Evolutionary conservation across 116 monocot species (phyloP).

Genomic region (Papilionanthe hybrid): DNA sequence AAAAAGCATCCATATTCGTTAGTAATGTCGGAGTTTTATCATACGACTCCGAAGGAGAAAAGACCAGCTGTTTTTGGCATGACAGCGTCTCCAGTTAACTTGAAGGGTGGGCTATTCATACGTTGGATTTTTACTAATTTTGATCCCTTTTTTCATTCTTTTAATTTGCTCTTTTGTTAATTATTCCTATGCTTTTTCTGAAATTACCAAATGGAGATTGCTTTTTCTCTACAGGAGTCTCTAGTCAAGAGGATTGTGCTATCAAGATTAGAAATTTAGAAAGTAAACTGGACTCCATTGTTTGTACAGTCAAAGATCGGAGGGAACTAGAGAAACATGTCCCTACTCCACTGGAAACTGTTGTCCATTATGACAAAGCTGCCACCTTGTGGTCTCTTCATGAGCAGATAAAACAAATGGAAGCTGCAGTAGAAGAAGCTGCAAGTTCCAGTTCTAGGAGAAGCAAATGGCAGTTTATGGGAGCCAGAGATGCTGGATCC

Average conservation of each 20-base stretch:
- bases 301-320: slow-evolving; percentile 95
- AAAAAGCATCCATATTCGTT: slow-evolving; percentile 99
- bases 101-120: slow-evolving; percentile 58
- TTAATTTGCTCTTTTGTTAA: neutral
- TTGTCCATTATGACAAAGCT: slow-evolving; percentile 85
- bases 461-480: slow-evolving; percentile 99
- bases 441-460: slow-evolving; percentile 73
- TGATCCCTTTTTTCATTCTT: neutral
- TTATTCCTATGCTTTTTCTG: neutral
- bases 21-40: slow-evolving; percentile 99
- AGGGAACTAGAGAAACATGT: slow-evolving; percentile 90
- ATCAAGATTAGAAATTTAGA: slow-evolving; percentile 96
- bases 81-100: slow-evolving; percentile 98
- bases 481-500: slow-evolving; percentile 95
- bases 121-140: neutral
- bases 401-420: slow-evolving; percentile 89
- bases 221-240: slow-evolving; percentile 57
- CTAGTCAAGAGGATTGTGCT: slow-evolving; percentile 96
- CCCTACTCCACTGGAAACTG: slow-evolving; percentile 77
- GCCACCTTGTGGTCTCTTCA: slow-evolving; percentile 79
- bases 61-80: slow-evolving; percentile 93
- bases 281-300: slow-evolving; percentile 87
- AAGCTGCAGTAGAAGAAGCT: slow-evolving; percentile 77
- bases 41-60: slow-evolving; percentile 90
- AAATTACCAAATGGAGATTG: neutral